These are phyloP conservation scores for Hsuehochloa calcarea DNA, from an alignment of 176 grass and related monocot genomes.

Conservation along the genomic window DNA sequence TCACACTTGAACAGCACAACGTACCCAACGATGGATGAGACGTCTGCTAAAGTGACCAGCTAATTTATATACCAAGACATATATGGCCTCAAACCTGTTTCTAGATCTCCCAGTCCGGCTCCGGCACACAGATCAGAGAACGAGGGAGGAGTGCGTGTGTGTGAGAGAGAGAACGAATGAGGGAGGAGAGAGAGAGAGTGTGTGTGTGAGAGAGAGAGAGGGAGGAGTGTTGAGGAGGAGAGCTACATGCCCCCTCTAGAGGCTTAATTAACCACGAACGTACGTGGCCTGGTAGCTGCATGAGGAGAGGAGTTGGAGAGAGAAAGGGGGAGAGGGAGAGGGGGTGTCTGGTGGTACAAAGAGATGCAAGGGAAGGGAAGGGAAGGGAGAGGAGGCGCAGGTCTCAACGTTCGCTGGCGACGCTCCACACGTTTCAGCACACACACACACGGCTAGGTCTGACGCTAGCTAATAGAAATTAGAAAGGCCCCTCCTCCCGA, in stretches of 20 bases:
- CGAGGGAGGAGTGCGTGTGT: neutral
- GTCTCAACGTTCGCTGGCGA: conserved; percentile 26
- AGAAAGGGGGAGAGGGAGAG: neutral
- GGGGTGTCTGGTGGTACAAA: neutral
- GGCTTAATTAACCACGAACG: too few species aligned
- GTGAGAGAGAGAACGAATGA: neutral
- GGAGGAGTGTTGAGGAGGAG: neutral
- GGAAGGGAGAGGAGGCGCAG: conserved; percentile 27
- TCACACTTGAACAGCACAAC: neutral
- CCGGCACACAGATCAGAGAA: too few species aligned
- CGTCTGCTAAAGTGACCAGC: conserved; percentile 30
- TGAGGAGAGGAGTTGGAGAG: too few species aligned
- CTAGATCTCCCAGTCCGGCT: too few species aligned
- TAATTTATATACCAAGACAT: neutral
- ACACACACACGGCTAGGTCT: neutral
- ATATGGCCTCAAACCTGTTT: too few species aligned
- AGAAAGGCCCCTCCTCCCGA: neutral
- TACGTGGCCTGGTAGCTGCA: too few species aligned
- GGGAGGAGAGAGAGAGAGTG: neutral
- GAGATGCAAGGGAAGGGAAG: neutral
- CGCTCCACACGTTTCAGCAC: conserved; percentile 24
- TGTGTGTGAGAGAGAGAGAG: too few species aligned
- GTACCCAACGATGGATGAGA: neutral
- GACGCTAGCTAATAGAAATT: neutral
- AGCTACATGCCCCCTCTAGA: too few species aligned